Evolutionary conservation across 148 eudicot species (phyloP).

Genomic region (Simmondsia chinensis): DNA sequence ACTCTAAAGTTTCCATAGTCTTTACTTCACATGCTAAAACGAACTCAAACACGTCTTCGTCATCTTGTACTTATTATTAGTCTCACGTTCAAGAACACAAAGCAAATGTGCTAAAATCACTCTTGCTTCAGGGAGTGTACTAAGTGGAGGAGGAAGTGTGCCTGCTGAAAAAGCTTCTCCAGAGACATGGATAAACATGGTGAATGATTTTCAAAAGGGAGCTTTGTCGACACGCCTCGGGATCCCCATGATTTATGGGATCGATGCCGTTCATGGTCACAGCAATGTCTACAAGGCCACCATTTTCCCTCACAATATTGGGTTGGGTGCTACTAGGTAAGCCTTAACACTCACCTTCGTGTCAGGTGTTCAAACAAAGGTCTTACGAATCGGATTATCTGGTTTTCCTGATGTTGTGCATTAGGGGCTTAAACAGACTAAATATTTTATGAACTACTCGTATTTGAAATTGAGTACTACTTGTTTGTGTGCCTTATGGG

Average conservation of each 20-base stretch:
- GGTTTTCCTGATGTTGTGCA: no score
- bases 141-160: conserved; percentile 85
- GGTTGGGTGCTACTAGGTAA: conserved; percentile 82
- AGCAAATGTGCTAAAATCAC: background rate
- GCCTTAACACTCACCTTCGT: background rate
- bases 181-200: conserved; percentile 69
- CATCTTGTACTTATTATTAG: no score
- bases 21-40: no score
- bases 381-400: no score
- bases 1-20: no score
- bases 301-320: conserved; percentile 77
- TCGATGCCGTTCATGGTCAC: conserved; percentile 90
- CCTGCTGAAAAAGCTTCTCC: conserved; percentile 53
- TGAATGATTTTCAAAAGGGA: conserved; percentile 66
- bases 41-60: no score
- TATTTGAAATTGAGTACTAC: no score
- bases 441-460: no score
- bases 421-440: no score
- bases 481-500: no score
- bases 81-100: no score
- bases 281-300: conserved; percentile 66
- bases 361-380: no score
- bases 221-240: conserved; percentile 64
- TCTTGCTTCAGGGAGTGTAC: conserved; percentile 45
- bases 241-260: conserved; percentile 82